A percentile compares a stretch with the other conserved stretches of the same genome.
These are phyloP conservation scores for Eustoma russellianum DNA, from an alignment of 257 asterid genomes.

Conservation along the genomic window DNA sequence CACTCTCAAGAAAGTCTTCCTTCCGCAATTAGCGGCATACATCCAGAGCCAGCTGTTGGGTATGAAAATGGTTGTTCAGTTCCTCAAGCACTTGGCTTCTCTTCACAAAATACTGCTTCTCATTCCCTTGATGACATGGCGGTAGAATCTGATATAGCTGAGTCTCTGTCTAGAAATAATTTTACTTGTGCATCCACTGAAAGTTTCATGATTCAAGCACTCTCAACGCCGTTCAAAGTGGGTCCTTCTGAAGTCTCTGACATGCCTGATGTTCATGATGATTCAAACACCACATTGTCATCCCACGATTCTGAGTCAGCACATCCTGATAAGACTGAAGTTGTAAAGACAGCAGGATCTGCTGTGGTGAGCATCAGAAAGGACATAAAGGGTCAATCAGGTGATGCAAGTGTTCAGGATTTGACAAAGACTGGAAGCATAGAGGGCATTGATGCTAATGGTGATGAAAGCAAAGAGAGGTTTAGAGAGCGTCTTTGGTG, in stretches of 20 bases:
- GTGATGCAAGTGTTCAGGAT: constrained; percentile 29
- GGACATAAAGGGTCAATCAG: constrained; percentile 19
- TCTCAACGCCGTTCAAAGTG: constrained; percentile 5
- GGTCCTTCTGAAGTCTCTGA: constrained; percentile 11
- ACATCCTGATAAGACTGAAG: constrained; percentile 20
- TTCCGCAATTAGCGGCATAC: constrained; percentile 15
- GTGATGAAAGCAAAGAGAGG: constrained; percentile 82
- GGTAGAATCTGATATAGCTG: constrained; percentile 12
- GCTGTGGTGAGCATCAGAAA: constrained; percentile 22
- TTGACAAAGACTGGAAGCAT: constrained; percentile 23
- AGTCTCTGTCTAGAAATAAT: background rate
- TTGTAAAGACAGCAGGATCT: constrained; percentile 24
- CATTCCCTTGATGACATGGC: background rate
- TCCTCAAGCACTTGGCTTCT: constrained; percentile 5
- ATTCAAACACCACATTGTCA: constrained; percentile 16
- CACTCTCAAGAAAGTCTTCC: background rate
- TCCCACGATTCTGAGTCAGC: constrained; percentile 14
- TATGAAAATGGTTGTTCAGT: constrained; percentile 16
- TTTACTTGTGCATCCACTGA: constrained; percentile 14
- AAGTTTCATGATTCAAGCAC: constrained; percentile 1
- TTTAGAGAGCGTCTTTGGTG: constrained; percentile 98
- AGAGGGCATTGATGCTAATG: constrained; percentile 32
- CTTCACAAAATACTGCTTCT: background rate
- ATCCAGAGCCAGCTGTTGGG: constrained; percentile 1
- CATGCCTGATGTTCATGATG: constrained; percentile 13